Evolutionary conservation across 768 basidiomycete genomes (phyloP), one percentile per base, ranked within the genome.

Genomic region (Leucocoprinus sp.): DNA sequence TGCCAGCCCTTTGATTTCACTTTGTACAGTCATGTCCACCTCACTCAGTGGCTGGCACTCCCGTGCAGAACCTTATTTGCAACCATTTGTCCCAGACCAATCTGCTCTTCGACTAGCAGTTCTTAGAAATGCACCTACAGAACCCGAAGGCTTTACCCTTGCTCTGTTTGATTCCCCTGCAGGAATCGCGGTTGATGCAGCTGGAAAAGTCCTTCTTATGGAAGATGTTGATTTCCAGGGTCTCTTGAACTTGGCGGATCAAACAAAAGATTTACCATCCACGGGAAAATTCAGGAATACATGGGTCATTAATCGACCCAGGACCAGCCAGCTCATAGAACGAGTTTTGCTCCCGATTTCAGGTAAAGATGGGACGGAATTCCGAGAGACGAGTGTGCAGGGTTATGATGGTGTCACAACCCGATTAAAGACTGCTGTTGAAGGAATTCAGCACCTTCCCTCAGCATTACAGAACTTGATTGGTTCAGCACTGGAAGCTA

Each of bases 91-190:
- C 11, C 66, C 64, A 5, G 55, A 55, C 7, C 58, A 54, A 18
- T 52, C 56, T 1, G 50, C 52, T 4, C 56, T 69, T 8, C 46
- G 51, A 21, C 52, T 68, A 9, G 60, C 57, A 0, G 60, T 67
- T 4, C 58, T 67, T 8, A 55, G 61, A 11, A 68, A 64, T 48
- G 52, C 58, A 2, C 63, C 50, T n/a, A 58, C 58, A 5, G 65
- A 66, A 39, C 55, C 54, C 12, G 58, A 64, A 36, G 66, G 65
- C 8, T 64, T 70, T 42, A 62, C 64, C 0, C 55, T 68, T 21
- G 63, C 66, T 4, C 42, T 70, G 1, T 70, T 67, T 49, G 26
- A 43, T 26, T 52, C 51, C 11, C 28, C 51, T 19, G 46, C 49
- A 6, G 14, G 48, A 2, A 49, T 52, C 27, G 60, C 63, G 1